A percentile compares a stretch with the other conserved stretches of the same genome.
Evolutionary conservation across 305 asterid genomes (phyloP).

Genomic region (Fraxinus sp.): DNA sequence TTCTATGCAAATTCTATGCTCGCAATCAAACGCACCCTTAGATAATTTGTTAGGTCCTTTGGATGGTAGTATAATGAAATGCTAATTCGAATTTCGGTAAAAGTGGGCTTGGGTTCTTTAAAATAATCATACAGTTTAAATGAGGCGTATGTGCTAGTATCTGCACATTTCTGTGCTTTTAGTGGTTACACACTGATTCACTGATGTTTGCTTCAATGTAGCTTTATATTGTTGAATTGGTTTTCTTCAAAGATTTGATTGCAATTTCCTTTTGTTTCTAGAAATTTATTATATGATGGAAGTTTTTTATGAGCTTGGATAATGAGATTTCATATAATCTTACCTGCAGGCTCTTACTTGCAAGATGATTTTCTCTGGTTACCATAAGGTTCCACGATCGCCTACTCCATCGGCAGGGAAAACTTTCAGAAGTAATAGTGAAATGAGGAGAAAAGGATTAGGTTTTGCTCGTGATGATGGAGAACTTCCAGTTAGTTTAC

Average conservation of each 20-base stretch:
- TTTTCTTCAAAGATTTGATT: background rate
- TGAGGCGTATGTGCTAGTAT: background rate
- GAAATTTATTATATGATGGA: background rate
- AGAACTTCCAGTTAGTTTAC: constrained; percentile 86
- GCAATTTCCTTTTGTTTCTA: background rate
- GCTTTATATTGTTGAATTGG: background rate
- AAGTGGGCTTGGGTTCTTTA: background rate
- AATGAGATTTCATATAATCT: background rate
- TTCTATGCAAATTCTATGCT: too few species aligned
- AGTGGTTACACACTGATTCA: constrained; percentile 6
- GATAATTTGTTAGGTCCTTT: background rate
- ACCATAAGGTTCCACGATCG: constrained; percentile 84
- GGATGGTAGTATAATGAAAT: background rate
- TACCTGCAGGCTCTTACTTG: constrained; percentile 70
- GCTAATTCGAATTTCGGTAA: background rate
- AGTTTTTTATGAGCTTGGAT: background rate
- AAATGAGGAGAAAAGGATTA: constrained; percentile 55
- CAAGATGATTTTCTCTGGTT: constrained; percentile 70
- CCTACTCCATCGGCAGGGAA: constrained; percentile 79
- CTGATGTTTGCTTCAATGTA: constrained; percentile 9
- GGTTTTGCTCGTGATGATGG: constrained; percentile 52
- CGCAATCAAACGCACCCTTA: too few species aligned
- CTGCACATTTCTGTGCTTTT: background rate
- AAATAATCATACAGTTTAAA: background rate
- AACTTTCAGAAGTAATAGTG: constrained; percentile 60